Conservation (phyloP, 768 basidiomycete genomes). For the Termitomyces sp. region DNA sequence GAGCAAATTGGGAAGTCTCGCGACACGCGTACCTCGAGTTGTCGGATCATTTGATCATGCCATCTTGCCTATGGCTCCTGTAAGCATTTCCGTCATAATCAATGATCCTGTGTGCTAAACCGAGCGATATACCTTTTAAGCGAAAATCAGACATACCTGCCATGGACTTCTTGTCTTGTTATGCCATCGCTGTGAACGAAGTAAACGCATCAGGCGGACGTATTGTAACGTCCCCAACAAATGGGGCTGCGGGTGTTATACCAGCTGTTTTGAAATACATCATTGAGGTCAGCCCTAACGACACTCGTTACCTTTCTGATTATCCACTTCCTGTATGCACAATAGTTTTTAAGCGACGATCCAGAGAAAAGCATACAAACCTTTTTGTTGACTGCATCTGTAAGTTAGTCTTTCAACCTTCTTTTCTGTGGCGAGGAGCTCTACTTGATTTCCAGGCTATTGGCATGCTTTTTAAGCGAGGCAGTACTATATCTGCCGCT, state of each 20-base stretch:
- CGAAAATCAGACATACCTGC: slow-evolving; percentile 86
- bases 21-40: slow-evolving; percentile 37
- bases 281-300: slow-evolving; percentile 49
- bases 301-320: not conserved
- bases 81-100: slow-evolving; percentile 27
- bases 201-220: slow-evolving; percentile 91
- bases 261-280: slow-evolving; percentile 91
- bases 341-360: slow-evolving; percentile 84
- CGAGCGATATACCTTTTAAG: slow-evolving; percentile 26
- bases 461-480: slow-evolving; percentile 95
- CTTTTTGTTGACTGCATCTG: slow-evolving; percentile 85
- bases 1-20: slow-evolving; percentile 6
- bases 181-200: slow-evolving; percentile 94
- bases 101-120: not conserved
- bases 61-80: slow-evolving; percentile 76
- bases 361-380: slow-evolving; percentile 83
- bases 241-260: slow-evolving; percentile 91
- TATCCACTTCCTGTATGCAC: not conserved
- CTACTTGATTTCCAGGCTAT: slow-evolving; percentile 47
- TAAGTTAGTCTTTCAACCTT: slow-evolving; percentile 27
- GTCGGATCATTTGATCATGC: slow-evolving; percentile 78
- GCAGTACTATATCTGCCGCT: slow-evolving; percentile 94
- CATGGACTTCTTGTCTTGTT: slow-evolving; percentile 89
- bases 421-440: not conserved
- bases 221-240: slow-evolving; percentile 93